Base-by-base conservation (phyloP, 805 yeast genomes). In the Wickerhamomyces chaumierensis region DNA sequence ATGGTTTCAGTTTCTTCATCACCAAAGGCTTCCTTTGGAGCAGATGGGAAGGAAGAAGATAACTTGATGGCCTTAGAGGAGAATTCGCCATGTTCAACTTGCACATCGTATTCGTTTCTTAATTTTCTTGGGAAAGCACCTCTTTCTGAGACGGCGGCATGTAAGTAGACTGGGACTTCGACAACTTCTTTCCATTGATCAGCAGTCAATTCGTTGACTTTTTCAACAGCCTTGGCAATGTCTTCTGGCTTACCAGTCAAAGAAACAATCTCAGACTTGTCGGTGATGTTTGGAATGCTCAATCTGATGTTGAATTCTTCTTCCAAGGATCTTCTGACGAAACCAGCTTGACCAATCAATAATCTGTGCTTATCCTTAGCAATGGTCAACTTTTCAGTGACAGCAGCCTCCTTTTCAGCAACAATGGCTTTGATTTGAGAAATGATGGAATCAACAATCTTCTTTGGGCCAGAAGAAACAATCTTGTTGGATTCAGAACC, bases 321-420 rank as follows among this genome's bases (percentile, higher is more conserved):
- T 62, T 86, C 90, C 45, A 86, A 58, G 11, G 73, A 65, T 48
- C 81, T 80, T 61, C 90, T 84, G 42, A 72, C 70, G 12, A 75
- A 52, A 34, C 97, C 96, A 41, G 77, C 76, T 31, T 86, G 77
- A 31, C 97, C 97, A 57, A 90, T 75, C 37, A 90, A 53, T 9
- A 75, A 68, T 49, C 85, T 73, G 51, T 84, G 90, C 54, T 79
- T 81, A 42, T 76, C 81, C 55, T 76, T 75, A 32, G 92, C 75
- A 49, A 90, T 66, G 14, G 67, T 75, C 41, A 70, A 49, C 31
- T 65, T 69, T 46, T 68, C 79, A 31, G 65, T 61, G 36, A 69
- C 62, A 36, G 77, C 61, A 38, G 74, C 75, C 56, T 85, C 86
- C 45, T 73, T 74, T 28, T 73, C 77, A 16, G 63, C 67, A 36